A percentile compares a stretch with the other conserved stretches of the same genome.
Evolutionary conservation across 805 yeast species (phyloP).

Genomic region (Lachancea fermentati): DNA sequence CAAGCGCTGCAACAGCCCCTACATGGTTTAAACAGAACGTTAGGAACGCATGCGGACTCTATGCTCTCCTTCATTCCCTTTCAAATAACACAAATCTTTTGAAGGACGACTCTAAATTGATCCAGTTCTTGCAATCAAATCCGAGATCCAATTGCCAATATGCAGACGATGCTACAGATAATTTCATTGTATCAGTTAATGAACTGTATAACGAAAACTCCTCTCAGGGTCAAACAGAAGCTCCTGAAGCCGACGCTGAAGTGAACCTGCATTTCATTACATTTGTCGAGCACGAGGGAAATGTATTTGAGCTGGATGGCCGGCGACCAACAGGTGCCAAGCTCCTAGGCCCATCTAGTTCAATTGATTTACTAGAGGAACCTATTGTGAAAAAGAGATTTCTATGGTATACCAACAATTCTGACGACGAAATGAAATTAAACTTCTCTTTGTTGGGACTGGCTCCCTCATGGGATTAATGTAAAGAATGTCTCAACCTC

Average conservation of each 20-base stretch:
- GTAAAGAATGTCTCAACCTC: too few species aligned
- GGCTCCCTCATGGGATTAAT: conserved; percentile 48
- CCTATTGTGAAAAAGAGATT: conserved; percentile 48
- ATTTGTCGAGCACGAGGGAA: conserved; percentile 52
- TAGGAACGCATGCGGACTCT: conserved; percentile 87
- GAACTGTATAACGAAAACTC: conserved; percentile 19
- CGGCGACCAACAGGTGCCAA: conserved; percentile 66
- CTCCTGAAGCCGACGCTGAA: conserved; percentile 51
- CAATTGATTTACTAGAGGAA: conserved; percentile 48
- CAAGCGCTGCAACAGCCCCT: conserved; percentile 19
- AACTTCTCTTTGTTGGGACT: conserved; percentile 76
- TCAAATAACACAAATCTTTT: conserved; percentile 33
- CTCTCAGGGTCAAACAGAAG: conserved; percentile 57
- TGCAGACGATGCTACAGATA: conserved; percentile 36
- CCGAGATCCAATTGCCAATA: conserved; percentile 38
- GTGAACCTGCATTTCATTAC: conserved; percentile 74
- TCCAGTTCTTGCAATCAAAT: conserved; percentile 14
- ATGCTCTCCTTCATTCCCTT: conserved; percentile 71
- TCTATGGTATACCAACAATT: conserved; percentile 57
- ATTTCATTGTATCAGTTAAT: conserved; percentile 23
- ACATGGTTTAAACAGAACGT: conserved; percentile 85
- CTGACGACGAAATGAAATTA: conserved; percentile 52
- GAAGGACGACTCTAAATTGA: conserved; percentile 17
- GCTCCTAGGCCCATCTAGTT: conserved; percentile 42
- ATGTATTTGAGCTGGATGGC: conserved; percentile 84